These are phyloP conservation scores for Elsinoe necatrix DNA, from an alignment of 2,329 filamentous ascomycete species.

Conservation along the genomic window DNA sequence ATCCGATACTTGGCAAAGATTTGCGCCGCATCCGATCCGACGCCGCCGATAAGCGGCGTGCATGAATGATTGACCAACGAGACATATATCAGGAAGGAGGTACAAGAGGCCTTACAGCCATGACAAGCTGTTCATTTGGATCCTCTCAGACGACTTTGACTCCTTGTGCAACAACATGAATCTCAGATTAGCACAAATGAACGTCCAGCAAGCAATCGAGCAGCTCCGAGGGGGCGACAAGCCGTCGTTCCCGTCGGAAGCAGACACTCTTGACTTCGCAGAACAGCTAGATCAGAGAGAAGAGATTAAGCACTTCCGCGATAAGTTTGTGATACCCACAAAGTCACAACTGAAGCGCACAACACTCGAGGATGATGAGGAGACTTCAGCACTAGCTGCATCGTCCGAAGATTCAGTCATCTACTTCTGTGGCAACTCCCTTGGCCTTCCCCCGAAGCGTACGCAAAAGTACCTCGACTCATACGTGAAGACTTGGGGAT, in stretches of 20 bases:
- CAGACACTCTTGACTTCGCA: constrained; percentile 20
- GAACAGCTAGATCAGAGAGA: constrained; percentile 24
- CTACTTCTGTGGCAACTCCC: constrained; percentile 85
- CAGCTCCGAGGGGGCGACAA: constrained; percentile 23
- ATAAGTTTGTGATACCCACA: constrained; percentile 70
- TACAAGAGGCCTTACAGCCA: not conserved
- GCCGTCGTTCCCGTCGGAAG: constrained; percentile 21
- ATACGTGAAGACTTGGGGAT: constrained; percentile 76
- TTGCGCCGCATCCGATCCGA: not conserved
- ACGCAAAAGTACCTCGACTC: constrained; percentile 58
- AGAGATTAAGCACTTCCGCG: constrained; percentile 39
- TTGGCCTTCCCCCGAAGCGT: constrained; percentile 70
- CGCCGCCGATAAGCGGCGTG: not conserved
- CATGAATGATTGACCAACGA: constrained; percentile 3
- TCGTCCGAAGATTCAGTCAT: constrained; percentile 43
- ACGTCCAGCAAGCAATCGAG: constrained; percentile 21
- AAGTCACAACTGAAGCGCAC: constrained; percentile 61
- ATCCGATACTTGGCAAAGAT: not conserved
- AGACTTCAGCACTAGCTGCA: constrained; percentile 22
- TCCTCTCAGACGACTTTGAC: not conserved
- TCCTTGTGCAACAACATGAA: not conserved
- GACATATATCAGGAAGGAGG: constrained; percentile 5
- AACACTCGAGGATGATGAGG: constrained; percentile 34
- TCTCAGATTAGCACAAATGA: constrained; percentile 20
- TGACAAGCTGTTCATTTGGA: constrained; percentile 4